Evolutionary conservation across 2,329 filamentous ascomycete genomes (phyloP), one percentile per base, ranked within the genome.

Genomic region (Huntiella bhutanensis): DNA sequence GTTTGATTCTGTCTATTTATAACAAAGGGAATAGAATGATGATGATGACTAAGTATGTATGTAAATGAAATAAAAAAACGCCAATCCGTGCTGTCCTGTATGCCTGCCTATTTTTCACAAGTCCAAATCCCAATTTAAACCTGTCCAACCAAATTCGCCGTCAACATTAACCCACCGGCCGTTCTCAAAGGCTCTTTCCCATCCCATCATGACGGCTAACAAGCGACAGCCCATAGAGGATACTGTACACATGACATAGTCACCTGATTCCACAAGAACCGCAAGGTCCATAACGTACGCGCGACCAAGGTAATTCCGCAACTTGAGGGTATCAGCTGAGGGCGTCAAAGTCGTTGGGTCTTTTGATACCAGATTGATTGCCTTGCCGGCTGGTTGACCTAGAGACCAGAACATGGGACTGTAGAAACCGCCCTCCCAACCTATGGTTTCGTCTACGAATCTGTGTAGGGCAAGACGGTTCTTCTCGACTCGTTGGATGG

Each of bases 381-480:
- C 42, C 37, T 53, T 52, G 39, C 53, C 54, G n/a, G 58, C 55
- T 40, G 62, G 57, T n/a, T 62, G 58, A 3, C 82, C 85, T 1
- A 92, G 66, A 43, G 77, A 80, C 75, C 81, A 87, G 61, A 92
- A 92, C 62, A 91, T 78, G 54, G 75, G 72, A 11, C 73, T 71
- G 61, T 81, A 92, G 65, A 92, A 93, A 1, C 85, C 85, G 13
- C 85, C 84, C 58, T 92, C 84, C 84, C 84, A 92, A 28, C 84
- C 85, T 36, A 83, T 77, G 1, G 77, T 73, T 56, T 86, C 79
- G 49, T 86, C 82, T 33, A 82, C 70, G 57, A 82, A 83, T 54
- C 72, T 74, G 52, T 70, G 69, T 57, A 80, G 73, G 5, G 70
- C 64, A 8, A 63, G 62, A 17, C 62, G 61, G 50, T 73, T 62